These are phyloP conservation scores for Avena eriantha DNA, from an alignment of 176 grass and related monocot genomes.

Conservation along the genomic window DNA sequence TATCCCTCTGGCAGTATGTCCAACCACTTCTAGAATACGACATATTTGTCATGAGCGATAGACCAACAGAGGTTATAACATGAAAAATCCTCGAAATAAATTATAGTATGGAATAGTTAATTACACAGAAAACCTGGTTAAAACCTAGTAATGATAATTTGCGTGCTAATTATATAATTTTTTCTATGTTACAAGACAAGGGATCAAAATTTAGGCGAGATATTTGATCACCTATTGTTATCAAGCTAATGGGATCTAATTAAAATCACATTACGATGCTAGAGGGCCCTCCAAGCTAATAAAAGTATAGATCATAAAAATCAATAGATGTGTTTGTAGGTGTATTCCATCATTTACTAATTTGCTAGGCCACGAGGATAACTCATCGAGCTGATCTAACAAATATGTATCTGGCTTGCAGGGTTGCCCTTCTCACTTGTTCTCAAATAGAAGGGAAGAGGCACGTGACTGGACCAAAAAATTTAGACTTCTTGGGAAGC, in stretches of 20 bases:
- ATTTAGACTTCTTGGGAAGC: not conserved
- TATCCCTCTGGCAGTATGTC: not conserved
- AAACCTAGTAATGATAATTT: not conserved
- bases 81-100: no score
- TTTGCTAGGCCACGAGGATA: not conserved
- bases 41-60: not conserved
- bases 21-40: not conserved
- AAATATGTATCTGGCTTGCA: not conserved
- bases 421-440: not conserved
- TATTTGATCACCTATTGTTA: not conserved
- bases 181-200: not conserved
- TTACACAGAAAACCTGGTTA: not conserved
- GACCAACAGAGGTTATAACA: not conserved
- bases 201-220: not conserved
- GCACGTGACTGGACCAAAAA: not conserved
- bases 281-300: not conserved
- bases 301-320: not conserved
- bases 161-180: no score
- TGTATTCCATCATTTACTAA: not conserved
- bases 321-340: not conserved
- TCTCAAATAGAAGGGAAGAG: not conserved
- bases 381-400: not conserved
- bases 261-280: not conserved
- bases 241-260: not conserved
- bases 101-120: not conserved